Evolutionary conservation across 441 rosid genomes (phyloP), one percentile per base, ranked within the genome.

Genomic region (Populus tomentosa): DNA sequence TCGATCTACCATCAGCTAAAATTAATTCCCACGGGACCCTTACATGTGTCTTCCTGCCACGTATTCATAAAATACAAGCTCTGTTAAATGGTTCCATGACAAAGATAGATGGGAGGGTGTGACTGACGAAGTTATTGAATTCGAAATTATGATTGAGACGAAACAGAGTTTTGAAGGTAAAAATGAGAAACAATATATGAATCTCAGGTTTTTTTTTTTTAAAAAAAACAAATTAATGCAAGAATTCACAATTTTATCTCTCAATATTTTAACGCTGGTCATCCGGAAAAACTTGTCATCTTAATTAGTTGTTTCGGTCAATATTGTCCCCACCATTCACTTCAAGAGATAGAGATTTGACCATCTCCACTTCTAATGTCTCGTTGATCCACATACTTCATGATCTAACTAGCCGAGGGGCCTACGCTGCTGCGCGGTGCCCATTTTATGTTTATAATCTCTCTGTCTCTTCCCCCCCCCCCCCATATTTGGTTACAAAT

Each of bases 391-490:
- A 46, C 53, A 0, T 1, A 38, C 18, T 46, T 14, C 53, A 42
- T 42, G 53, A 42, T 42, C 53, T 42, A 42, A 13, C 53, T 42
- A 42, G 53, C 16, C 53, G 53, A 42, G 1, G 53, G 53, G 53
- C 53, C 53, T 42, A 11, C 53, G 16, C 16, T 42, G 16, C 53
- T 42, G 53, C 16, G 4, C 16, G 16, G 53, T 3, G 53, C 53
- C 16, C 53, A 3, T 42, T 42, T 42, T 13, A 42, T 42, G 53
- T 42, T 42, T 42, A 42, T 42, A 42, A 42, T 36, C 10, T 36
- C 40, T 42, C 1, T 42, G 0, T 42, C 0, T 3, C 0, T 10
- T 11, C n/a, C n/a, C n/a, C 0, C 6, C 3, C 0, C 14, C 53
- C 3, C 3, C 0, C 3, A 42, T 16, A 42, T 42, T 42, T 42